Conservation (phyloP, 345 rosid species). For the Ceriops decandra region DNA sequence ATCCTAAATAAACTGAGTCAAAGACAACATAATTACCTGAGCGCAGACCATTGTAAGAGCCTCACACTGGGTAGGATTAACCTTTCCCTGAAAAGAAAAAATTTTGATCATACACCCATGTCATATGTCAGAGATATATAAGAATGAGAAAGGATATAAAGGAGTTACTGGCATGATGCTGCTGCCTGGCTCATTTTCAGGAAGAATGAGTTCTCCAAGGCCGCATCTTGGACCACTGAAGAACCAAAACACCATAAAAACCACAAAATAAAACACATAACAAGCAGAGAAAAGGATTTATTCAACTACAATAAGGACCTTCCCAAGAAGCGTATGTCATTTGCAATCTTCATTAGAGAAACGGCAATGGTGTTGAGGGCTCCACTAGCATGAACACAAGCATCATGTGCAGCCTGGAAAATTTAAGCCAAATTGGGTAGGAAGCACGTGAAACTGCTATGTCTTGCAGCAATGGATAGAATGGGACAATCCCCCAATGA, state of each 20-base stretch:
- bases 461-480: neutral
- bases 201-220: constrained; percentile 96
- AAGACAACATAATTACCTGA: constrained; percentile 49
- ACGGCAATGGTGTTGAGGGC: constrained; percentile 74
- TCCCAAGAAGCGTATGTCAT: constrained; percentile 86
- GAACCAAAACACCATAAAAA: constrained; percentile 25
- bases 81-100: constrained; percentile 74
- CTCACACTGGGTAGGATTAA: constrained; percentile 97
- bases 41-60: constrained; percentile 99
- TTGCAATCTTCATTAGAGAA: constrained; percentile 89
- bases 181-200: constrained; percentile 99
- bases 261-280: constrained; percentile 19
- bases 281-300: neutral
- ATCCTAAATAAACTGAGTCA: constrained; percentile 16
- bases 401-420: constrained; percentile 93
- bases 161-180: constrained; percentile 90
- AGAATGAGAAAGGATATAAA: constrained; percentile 3
- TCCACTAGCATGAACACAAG: constrained; percentile 94
- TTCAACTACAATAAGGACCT: constrained; percentile 41
- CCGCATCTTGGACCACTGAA: constrained; percentile 96
- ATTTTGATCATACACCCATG: constrained; percentile 8
- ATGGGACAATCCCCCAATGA: constrained; percentile 1
- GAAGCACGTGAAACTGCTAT: constrained; percentile 15
- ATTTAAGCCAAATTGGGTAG: constrained; percentile 13
- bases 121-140: neutral